Evolutionary conservation across 768 basidiomycete species (phyloP).

Genomic region (Termitomyces sp.): DNA sequence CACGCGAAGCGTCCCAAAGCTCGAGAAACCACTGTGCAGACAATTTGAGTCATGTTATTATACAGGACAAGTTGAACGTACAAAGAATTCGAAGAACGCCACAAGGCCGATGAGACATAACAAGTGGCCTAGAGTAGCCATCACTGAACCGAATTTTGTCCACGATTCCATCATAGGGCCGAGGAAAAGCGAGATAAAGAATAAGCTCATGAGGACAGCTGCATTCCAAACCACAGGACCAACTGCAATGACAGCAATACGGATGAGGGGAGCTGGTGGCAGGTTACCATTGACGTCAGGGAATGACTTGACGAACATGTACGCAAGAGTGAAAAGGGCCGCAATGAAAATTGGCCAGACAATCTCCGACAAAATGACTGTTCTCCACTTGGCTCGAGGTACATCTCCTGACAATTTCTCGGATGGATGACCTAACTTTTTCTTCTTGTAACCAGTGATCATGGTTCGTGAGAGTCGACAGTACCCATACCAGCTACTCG

Average conservation of each 20-base stretch:
- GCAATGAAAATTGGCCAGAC: slow-evolving; percentile 77
- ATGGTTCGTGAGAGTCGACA: slow-evolving; percentile 95
- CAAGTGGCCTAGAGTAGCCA: slow-evolving; percentile 90
- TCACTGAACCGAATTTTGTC: slow-evolving; percentile 85
- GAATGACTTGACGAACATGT: slow-evolving; percentile 94
- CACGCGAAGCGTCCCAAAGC: slow-evolving; percentile 95
- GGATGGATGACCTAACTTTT: slow-evolving; percentile 95
- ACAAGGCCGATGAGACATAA: slow-evolving; percentile 77
- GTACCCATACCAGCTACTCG: slow-evolving; percentile 99
- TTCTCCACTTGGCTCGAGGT: slow-evolving; percentile 84
- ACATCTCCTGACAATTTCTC: slow-evolving; percentile 96
- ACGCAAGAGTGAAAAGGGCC: slow-evolving; percentile 74
- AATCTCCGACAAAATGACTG: slow-evolving; percentile 82
- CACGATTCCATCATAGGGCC: slow-evolving; percentile 86
- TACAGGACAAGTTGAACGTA: slow-evolving; percentile 42
- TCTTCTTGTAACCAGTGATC: slow-evolving; percentile 99
- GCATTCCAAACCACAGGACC: slow-evolving; percentile 97
- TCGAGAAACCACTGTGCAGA: slow-evolving; percentile 86
- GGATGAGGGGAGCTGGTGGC: slow-evolving; percentile 82
- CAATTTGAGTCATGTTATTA: slow-evolving; percentile 16
- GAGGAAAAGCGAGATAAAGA: slow-evolving; percentile 89
- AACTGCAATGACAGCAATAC: slow-evolving; percentile 83
- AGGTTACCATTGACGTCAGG: slow-evolving; percentile 57
- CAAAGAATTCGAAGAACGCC: slow-evolving; percentile 95
- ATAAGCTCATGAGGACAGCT: slow-evolving; percentile 75